These are phyloP conservation scores for Pseudomassariella vexata DNA, from an alignment of 2,329 filamentous ascomycete genomes.

Conservation along the genomic window DNA sequence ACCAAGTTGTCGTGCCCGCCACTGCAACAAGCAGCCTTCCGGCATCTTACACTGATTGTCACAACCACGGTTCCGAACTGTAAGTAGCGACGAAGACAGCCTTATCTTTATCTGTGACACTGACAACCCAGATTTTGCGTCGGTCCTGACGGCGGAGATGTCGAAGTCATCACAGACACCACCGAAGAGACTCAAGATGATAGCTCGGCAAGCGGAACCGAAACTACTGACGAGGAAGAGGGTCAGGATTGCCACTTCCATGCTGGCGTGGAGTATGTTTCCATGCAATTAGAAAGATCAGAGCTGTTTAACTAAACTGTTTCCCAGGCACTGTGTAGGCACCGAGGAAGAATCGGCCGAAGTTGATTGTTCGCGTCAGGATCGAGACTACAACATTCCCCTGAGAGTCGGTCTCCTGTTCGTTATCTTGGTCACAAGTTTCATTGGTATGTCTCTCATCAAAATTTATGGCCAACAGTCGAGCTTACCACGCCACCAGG, in stretches of 20 bases:
- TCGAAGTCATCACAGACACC: constrained; percentile 39
- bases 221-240: constrained; percentile 19
- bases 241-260: constrained; percentile 63
- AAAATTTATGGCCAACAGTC: no score
- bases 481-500: constrained; percentile 18
- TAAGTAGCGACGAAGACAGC: constrained; percentile 23
- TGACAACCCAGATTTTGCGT: constrained; percentile 51
- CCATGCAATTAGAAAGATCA: constrained; percentile 6
- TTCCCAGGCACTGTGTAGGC: constrained; percentile 51
- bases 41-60: constrained; percentile 36
- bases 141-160: constrained; percentile 53
- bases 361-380: constrained; percentile 35
- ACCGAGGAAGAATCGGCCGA: constrained; percentile 28
- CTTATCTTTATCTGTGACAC: constrained; percentile 4
- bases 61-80: constrained; percentile 44
- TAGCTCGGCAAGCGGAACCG: constrained; percentile 9
- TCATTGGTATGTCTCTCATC: constrained; percentile 43
- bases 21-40: constrained; percentile 21
- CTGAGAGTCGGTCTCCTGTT: constrained; percentile 68
- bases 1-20: constrained; percentile 22
- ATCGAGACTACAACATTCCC: constrained; percentile 58
- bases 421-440: constrained; percentile 63
- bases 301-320: no score
- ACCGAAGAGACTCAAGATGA: constrained; percentile 16
- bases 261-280: constrained; percentile 65